Base-by-base conservation (phyloP, 306 rosid genomes). In the Prunus kanzakura region DNA sequence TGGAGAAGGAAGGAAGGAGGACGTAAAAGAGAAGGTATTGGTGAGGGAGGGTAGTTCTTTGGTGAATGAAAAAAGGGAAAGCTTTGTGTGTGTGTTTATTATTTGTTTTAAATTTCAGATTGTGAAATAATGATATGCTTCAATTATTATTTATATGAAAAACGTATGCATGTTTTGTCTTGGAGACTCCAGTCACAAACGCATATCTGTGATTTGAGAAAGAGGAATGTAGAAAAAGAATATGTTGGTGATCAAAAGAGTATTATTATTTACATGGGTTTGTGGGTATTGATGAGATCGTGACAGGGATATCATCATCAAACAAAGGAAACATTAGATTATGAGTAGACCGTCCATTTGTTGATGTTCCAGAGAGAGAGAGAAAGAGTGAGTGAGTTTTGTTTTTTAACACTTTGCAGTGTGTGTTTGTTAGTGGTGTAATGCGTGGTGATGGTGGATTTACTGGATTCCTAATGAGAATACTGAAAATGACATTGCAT, bases 391-490 rank as follows among this genome's bases (percentile, higher is more conserved):
- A 67, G 30, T 64, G 12, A 43, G 46, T 1, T 72, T 82, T 80
- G 85, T 86, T 82, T 79, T 70, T 45, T 78, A 10, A 23, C 74
- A 54, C 80, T 78, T 86, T 83, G 77, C 73, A 75, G 84, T 71
- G 82, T 69, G 84, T 32, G 43, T 14, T 8, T 15, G 73, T 67
- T 1, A 3, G 38, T 66, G 72, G 69, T 13, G 56, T 25, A 4
- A 32, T 61, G 46, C 75, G 30, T 62, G n/a, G n/a, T 8, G 76
- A 30, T 45, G 52, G 57, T 67, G 22, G 78, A 66, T n/a, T 20
- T 20, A 30, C 30, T 8, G 32, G 8, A 50, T 54, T 68, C 22
- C 13, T 10, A 12, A 60, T 66, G 71, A 52, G 8, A 80, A 12
- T 69, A 15, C 30, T 82, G 16, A 74, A 22, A 74, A 16, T 43